These are phyloP conservation scores for Groenewaldozyma tartarivorans DNA, from an alignment of 805 yeast species.

Conservation along the genomic window DNA sequence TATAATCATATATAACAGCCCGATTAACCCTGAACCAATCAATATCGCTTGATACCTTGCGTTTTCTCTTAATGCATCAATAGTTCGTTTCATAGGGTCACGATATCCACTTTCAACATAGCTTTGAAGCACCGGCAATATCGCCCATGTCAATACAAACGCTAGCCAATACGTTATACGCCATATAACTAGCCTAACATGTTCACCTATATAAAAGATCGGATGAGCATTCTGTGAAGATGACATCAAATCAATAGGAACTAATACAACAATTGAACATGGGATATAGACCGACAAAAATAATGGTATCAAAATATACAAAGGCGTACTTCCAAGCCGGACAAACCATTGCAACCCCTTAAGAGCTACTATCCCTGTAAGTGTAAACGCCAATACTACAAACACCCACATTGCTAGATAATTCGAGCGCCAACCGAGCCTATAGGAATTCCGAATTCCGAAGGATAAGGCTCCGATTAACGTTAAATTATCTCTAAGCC, in stretches of 20 bases:
- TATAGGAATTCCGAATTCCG: neutral
- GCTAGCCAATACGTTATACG: slow-evolving; percentile 72
- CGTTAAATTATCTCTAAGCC: neutral
- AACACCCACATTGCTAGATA: slow-evolving; percentile 14
- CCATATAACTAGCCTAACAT: slow-evolving; percentile 53
- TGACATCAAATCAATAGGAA: slow-evolving; percentile 67
- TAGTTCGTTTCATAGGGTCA: slow-evolving; percentile 36
- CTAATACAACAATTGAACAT: slow-evolving; percentile 57
- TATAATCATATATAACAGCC: slow-evolving; percentile 48
- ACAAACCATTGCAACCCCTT: slow-evolving; percentile 30
- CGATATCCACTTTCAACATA: slow-evolving; percentile 64
- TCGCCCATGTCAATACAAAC: slow-evolving; percentile 67
- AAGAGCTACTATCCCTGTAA: slow-evolving; percentile 26
- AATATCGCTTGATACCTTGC: slow-evolving; percentile 52
- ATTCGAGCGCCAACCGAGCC: too few species aligned
- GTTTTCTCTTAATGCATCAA: slow-evolving; percentile 49
- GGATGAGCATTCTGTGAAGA: slow-evolving; percentile 32
- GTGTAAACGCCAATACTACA: slow-evolving; percentile 20
- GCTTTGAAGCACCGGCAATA: slow-evolving; percentile 64
- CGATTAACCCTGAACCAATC: slow-evolving; percentile 42
- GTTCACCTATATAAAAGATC: slow-evolving; percentile 40
- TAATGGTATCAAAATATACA: slow-evolving; percentile 38
- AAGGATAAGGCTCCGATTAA: neutral
- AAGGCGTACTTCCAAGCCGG: slow-evolving; percentile 29
- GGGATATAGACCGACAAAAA: slow-evolving; percentile 63